Conservation (phyloP, 1,284 basidiomycete species). For the Moniliophthora roreri region DNA sequence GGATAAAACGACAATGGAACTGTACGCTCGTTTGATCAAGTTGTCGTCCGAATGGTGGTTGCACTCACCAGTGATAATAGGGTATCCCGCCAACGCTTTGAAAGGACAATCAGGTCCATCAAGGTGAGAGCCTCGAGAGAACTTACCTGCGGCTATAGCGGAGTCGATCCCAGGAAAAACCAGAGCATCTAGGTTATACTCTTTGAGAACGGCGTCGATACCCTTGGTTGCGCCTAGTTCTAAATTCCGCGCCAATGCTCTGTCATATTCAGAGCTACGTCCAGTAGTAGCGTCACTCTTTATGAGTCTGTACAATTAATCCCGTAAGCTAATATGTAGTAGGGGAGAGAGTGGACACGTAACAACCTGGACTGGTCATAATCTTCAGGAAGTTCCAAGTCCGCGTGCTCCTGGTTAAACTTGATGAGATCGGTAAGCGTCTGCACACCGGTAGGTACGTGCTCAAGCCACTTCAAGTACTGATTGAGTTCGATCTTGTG, state of each 20-base stretch:
- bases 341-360: too few relatives aligned
- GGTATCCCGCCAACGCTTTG: conserved; percentile 57
- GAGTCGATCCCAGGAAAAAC: conserved; percentile 53
- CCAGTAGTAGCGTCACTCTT: conserved; percentile 46
- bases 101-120: neutral
- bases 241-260: conserved; percentile 46
- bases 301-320: conserved; percentile 36
- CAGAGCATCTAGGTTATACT: conserved; percentile 55
- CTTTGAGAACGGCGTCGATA: conserved; percentile 56
- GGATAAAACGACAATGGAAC: conserved; percentile 67
- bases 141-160: conserved; percentile 36
- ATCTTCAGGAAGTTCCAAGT: conserved; percentile 46
- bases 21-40: conserved; percentile 12
- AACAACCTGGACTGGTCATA: conserved; percentile 51
- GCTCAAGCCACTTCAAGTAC: conserved; percentile 41
- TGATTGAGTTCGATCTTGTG: conserved; percentile 50
- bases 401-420: conserved; percentile 50
- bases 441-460: conserved; percentile 53
- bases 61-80: conserved; percentile 50
- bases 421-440: conserved; percentile 55
- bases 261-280: conserved; percentile 44
- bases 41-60: neutral
- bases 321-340: too few relatives aligned
- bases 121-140: conserved; percentile 12
- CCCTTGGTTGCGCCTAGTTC: conserved; percentile 56